Conservation (phyloP, 345 rosid genomes). For the Physaria fendleri region DNA sequence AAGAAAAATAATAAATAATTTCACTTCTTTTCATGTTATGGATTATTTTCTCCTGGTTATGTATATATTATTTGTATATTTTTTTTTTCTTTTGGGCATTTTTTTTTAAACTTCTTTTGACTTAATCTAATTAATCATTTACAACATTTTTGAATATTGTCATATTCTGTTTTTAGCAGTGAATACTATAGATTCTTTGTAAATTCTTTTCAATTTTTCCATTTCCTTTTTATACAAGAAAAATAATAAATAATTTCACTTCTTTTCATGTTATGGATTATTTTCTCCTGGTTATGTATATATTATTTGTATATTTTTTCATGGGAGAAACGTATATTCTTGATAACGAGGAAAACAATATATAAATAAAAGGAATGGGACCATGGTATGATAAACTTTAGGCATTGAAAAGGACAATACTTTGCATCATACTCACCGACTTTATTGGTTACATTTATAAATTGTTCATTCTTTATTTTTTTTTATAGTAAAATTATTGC, state of each 20-base stretch:
- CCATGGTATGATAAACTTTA: slow-evolving; percentile 9
- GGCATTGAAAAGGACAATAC: slow-evolving; percentile 34
- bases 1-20: too few relatives aligned
- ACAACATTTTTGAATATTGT: too few relatives aligned
- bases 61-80: not conserved
- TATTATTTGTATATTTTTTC: not conserved
- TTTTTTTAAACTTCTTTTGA: too few relatives aligned
- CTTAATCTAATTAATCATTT: too few relatives aligned
- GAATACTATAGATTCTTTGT: too few relatives aligned
- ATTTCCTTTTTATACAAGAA: too few relatives aligned
- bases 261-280: not conserved
- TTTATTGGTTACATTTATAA: slow-evolving; percentile 9
- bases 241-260: too few relatives aligned
- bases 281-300: not conserved
- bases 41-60: not conserved
- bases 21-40: not conserved
- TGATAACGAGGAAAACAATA: slow-evolving; percentile 12
- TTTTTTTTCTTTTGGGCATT: too few relatives aligned
- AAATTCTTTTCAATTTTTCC: not conserved
- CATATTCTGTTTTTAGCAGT: too few relatives aligned
- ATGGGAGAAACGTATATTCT: slow-evolving; percentile 18
- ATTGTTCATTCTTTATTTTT: not conserved
- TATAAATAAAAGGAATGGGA: slow-evolving; percentile 4
- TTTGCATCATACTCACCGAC: slow-evolving; percentile 32
- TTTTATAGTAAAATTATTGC: not conserved